Evolutionary conservation across 23 red algal genomes (phyloP).

Genomic region (Gracilaria gracilis): DNA sequence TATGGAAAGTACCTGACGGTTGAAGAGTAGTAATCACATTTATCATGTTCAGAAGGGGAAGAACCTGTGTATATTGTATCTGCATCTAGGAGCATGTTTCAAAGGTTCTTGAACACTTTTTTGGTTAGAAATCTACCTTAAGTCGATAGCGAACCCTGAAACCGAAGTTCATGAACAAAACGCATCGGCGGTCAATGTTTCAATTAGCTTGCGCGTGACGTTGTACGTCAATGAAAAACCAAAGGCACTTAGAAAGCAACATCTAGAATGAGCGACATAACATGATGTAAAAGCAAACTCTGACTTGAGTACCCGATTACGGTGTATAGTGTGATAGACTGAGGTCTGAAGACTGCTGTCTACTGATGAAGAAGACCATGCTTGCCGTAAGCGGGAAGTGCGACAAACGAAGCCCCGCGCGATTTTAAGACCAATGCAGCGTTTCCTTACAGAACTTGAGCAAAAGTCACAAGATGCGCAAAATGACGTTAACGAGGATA

Average conservation of each 20-base stretch:
- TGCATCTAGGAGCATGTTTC: not conserved
- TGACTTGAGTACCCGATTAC: not conserved
- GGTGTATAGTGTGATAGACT: not conserved
- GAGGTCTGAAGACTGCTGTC: too few relatives aligned
- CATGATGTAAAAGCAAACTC: not conserved
- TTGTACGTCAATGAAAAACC: not conserved
- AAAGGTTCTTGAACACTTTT: not conserved
- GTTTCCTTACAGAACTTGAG: conserved; percentile 5
- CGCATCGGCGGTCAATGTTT: not conserved
- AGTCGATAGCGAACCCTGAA: not conserved
- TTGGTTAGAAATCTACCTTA: not conserved
- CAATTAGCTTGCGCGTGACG: not conserved
- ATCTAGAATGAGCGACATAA: not conserved
- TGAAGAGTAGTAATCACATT: not conserved
- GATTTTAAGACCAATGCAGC: not conserved
- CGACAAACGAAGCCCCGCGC: not conserved
- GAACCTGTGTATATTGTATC: not conserved
- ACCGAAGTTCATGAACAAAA: not conserved
- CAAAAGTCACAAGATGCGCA: conserved; percentile 33
- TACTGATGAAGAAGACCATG: not conserved
- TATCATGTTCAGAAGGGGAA: not conserved
- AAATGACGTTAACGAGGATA: conserved; percentile 57
- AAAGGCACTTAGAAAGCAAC: not conserved
- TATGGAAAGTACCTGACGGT: conserved; percentile 49
- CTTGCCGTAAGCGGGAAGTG: not conserved